phyloP scores from a whole-genome alignment of 2,329 filamentous ascomycete genomes.

The Ceratocystis cubensis region DNA sequence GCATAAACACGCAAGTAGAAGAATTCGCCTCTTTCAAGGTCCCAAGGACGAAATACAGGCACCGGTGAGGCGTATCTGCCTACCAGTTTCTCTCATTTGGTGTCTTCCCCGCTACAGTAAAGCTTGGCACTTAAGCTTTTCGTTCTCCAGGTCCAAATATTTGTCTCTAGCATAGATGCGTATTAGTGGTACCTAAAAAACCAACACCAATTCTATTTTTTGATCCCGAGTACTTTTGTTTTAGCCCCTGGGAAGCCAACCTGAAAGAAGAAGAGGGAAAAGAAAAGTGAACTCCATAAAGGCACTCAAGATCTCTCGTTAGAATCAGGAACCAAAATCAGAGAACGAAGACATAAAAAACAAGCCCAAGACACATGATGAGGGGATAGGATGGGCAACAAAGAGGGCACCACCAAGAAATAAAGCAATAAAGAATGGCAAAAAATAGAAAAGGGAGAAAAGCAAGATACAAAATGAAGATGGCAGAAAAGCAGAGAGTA shows the following conservation, averaged over 20 bases:
- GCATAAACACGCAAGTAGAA: conserved; percentile 17
- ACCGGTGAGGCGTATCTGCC: background rate
- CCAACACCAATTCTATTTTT: background rate
- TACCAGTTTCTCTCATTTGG: background rate
- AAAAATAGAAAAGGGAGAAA: conserved; percentile 23
- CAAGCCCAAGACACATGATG: background rate
- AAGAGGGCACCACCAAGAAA: background rate
- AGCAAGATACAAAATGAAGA: conserved; percentile 24
- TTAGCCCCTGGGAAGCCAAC: conserved; percentile 5
- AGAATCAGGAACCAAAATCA: background rate
- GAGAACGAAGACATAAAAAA: background rate
- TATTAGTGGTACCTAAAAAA: background rate
- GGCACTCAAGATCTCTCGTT: background rate
- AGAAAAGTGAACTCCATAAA: background rate
- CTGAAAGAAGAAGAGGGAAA: conserved; percentile 20
- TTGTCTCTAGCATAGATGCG: background rate
- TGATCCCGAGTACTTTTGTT: conserved; percentile 4
- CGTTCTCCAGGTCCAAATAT: background rate
- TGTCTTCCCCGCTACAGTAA: background rate
- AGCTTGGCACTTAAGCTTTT: background rate
- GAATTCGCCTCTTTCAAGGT: background rate
- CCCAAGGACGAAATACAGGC: background rate
- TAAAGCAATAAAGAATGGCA: conserved; percentile 16
- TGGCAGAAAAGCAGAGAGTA: conserved; percentile 27
- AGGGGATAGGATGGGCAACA: background rate